Evolutionary conservation across 2,329 filamentous ascomycete species (phyloP).

Genomic region (Fusarium stilboides): DNA sequence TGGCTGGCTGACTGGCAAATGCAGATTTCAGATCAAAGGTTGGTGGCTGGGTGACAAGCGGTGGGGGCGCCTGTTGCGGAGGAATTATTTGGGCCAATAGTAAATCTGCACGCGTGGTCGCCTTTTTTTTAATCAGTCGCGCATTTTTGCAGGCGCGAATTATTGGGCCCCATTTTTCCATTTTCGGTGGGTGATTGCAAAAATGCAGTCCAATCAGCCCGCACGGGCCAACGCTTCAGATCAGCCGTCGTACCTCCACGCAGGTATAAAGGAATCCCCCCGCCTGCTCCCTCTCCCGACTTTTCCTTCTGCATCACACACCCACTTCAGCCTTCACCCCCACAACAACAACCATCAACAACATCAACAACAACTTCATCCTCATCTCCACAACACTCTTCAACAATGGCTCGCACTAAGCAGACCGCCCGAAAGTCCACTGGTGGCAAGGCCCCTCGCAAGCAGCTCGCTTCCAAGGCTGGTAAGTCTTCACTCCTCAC

Average conservation of each 20-base stretch:
- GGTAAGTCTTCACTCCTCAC: slow-evolving; percentile 56
- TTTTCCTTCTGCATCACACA: slow-evolving; percentile 63
- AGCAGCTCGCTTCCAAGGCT: slow-evolving; percentile 99
- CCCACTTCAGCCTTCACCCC: slow-evolving; percentile 53
- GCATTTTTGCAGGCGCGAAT: slow-evolving; percentile 40
- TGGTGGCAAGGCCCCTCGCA: slow-evolving; percentile 85
- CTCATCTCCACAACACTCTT: slow-evolving; percentile 55
- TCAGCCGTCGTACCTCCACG: slow-evolving; percentile 56
- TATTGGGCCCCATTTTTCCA: slow-evolving; percentile 34
- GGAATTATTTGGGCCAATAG: slow-evolving; percentile 43
- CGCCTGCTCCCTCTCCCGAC: slow-evolving; percentile 56
- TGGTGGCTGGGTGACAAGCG: slow-evolving; percentile 15
- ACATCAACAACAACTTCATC: slow-evolving; percentile 50
- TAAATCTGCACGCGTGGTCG: slow-evolving; percentile 46
- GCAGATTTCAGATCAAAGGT: slow-evolving; percentile 24
- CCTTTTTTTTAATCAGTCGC: slow-evolving; percentile 39
- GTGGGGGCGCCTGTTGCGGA: slow-evolving; percentile 16
- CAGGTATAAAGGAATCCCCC: slow-evolving; percentile 63
- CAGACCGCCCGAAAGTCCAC: slow-evolving; percentile 82
- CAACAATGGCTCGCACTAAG: slow-evolving; percentile 76
- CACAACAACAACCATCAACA: slow-evolving; percentile 48
- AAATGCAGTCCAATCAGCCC: slow-evolving; percentile 42
- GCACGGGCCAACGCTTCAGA: slow-evolving; percentile 52
- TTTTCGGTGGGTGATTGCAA: slow-evolving; percentile 48
- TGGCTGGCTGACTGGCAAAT: slow-evolving; percentile 35